These are phyloP conservation scores for Yueomyces sp. DNA, from an alignment of 805 yeast species.

Conservation along the genomic window DNA sequence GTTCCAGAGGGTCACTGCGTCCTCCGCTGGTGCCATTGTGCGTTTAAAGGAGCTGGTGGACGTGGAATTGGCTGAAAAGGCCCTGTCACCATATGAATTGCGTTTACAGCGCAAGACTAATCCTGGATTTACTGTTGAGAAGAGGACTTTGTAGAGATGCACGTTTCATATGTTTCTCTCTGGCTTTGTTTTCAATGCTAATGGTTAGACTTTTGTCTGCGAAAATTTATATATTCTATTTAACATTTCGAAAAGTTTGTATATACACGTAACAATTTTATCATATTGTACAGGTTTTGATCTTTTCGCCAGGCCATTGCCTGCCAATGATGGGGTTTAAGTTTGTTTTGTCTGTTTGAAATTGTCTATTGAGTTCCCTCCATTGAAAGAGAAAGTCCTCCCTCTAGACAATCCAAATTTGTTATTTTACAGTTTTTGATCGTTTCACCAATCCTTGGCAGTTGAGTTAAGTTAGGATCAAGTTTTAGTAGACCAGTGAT, in stretches of 20 bases:
- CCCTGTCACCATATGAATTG: constrained; percentile 38
- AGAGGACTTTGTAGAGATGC: constrained; percentile 1
- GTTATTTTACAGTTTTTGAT: constrained; percentile 28
- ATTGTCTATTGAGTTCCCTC: not conserved
- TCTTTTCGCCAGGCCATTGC: too few relatives aligned
- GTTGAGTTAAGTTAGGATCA: constrained; percentile 10
- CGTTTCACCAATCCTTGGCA: constrained; percentile 32
- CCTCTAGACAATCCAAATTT: constrained; percentile 32
- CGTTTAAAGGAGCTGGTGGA: constrained; percentile 75
- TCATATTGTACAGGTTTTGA: too few relatives aligned
- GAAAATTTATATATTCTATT: too few relatives aligned
- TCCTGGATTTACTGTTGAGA: constrained; percentile 49
- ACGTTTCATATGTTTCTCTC: too few relatives aligned
- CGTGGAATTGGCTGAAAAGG: constrained; percentile 56
- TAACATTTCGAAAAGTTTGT: too few relatives aligned
- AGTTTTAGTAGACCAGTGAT: constrained; percentile 22
- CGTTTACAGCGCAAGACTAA: constrained; percentile 43
- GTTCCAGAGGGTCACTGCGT: constrained; percentile 61
- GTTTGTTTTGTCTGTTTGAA: too few relatives aligned
- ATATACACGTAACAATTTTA: too few relatives aligned
- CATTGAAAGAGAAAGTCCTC: constrained; percentile 19
- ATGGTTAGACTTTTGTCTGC: too few relatives aligned
- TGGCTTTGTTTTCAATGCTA: too few relatives aligned
- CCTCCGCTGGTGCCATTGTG: constrained; percentile 74
- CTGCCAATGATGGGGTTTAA: too few relatives aligned